phyloP scores from a whole-genome alignment of 176 grass and related monocot genomes.

The Musa troglodytarum region DNA sequence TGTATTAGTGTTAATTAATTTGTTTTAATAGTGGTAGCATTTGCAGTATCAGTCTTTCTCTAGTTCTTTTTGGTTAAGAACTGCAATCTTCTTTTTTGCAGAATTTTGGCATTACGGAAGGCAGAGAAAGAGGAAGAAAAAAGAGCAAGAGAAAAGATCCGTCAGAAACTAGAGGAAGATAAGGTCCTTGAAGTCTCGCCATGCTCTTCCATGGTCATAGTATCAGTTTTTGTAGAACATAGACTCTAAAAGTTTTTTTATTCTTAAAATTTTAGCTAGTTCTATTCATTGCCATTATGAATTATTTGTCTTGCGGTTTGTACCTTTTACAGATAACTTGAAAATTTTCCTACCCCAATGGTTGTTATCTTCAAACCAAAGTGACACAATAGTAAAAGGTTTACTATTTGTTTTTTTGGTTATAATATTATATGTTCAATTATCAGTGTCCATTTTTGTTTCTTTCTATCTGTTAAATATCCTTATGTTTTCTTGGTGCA shows the following conservation, averaged over 20 bases:
- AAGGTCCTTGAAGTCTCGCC: slow-evolving; percentile 47
- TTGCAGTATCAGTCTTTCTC: neutral
- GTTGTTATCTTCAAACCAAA: too few relatives aligned
- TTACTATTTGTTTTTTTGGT: neutral
- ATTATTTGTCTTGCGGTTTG: too few relatives aligned
- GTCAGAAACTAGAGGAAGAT: slow-evolving; percentile 91
- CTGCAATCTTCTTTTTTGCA: slow-evolving; percentile 19
- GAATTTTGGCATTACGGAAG: slow-evolving; percentile 75
- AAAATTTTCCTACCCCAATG: too few relatives aligned
- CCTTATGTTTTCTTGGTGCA: too few relatives aligned
- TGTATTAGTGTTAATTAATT: neutral
- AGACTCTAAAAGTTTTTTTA: neutral
- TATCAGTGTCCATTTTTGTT: too few relatives aligned
- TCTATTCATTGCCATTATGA: neutral
- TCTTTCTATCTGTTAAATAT: too few relatives aligned
- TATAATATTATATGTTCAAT: neutral
- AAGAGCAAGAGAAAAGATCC: slow-evolving; percentile 89
- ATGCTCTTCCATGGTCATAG: neutral
- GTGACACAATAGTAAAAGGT: too few relatives aligned
- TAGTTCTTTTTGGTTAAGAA: slow-evolving; percentile 3
- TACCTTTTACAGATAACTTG: too few relatives aligned
- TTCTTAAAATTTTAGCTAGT: neutral
- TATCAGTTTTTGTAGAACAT: neutral
- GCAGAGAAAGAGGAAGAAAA: slow-evolving; percentile 98
- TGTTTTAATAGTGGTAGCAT: slow-evolving; percentile 7